Evolutionary conservation across 257 asterid genomes (phyloP).

Genomic region (Ilex asprella): DNA sequence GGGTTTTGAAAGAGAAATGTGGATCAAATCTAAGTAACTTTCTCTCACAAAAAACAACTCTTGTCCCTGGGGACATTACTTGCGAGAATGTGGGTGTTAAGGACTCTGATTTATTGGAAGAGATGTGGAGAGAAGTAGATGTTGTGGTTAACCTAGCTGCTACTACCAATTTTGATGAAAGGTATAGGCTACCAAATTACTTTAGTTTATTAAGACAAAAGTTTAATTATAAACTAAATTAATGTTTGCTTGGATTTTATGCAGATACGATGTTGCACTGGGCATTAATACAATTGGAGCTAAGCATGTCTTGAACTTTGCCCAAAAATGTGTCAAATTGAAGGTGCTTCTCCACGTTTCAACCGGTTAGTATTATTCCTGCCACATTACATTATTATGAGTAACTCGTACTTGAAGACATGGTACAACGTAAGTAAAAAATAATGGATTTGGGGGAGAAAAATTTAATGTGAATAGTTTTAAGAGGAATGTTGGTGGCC

Average conservation of each 20-base stretch:
- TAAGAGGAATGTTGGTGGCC: too few species aligned
- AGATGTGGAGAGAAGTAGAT: constrained; percentile 30
- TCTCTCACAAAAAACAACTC: constrained; percentile 20
- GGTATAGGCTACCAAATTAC: constrained; percentile 20
- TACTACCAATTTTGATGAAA: constrained; percentile 51
- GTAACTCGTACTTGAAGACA: too few species aligned
- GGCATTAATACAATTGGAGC: not conserved
- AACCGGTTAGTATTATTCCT: not conserved
- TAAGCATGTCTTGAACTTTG: constrained; percentile 3
- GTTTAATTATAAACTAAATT: not conserved
- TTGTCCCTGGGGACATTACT: constrained; percentile 43
- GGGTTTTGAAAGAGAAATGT: constrained; percentile 33
- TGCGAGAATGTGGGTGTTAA: constrained; percentile 35
- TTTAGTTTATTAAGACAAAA: not conserved
- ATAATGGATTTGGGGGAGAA: too few species aligned
- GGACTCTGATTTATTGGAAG: constrained; percentile 17
- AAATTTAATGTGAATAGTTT: too few species aligned
- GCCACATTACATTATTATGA: too few species aligned
- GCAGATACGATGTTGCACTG: constrained; percentile 1
- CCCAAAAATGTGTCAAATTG: not conserved
- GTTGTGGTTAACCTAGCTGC: constrained; percentile 55
- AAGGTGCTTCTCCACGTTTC: constrained; percentile 1
- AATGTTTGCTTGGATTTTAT: not conserved
- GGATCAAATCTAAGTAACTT: constrained; percentile 25
- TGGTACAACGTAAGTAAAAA: too few species aligned